Evolutionary conservation across 768 basidiomycete genomes (phyloP), one percentile per base, ranked within the genome.

Genomic region (Lentinula sp.): DNA sequence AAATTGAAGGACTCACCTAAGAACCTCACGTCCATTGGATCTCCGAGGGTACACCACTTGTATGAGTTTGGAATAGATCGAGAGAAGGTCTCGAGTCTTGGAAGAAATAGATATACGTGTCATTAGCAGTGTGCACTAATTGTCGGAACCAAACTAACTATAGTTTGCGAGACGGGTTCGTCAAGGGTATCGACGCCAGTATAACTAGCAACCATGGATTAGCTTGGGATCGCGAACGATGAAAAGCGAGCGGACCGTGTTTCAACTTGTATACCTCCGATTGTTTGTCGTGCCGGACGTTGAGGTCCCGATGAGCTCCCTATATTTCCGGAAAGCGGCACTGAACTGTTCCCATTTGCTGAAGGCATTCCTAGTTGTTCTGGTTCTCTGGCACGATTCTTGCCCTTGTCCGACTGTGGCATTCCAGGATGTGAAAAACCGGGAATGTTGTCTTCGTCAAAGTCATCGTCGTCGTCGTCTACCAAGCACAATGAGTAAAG

Each of bases 31-130:
- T 10, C 85, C 85, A 5, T 79, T 80, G 6, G 86, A 78, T 63
- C 83, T 82, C 60, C 90, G 85, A 8, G 96, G 96, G 66, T 95
- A 95, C 39, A 98, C 77, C 7, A 98, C 96, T 76, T 98, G 96
- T 1, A 96, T 79, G 2, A 98, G 81, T 73, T 98, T 98, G 32
- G 87, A 80, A 70, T 95, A 95, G 64, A 98, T 95, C 0, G 95
- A 97, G 15, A 87, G 68, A 23, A 97, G 76, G 71, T 98, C 95
- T 48, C 95, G 87, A 68, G 85, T 85, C 95, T 98, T 7, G 9
- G 36, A 60, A 41, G 48, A 63, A 20, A 23, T 33, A 48, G 58
- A 13, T 39, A 59, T 46, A 7, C 35, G 54, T 69, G 18, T 68
- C 62, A 48, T 33, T 53, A 18, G 18, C 37, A 13, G 28, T 28